A percentile compares a stretch with the other conserved stretches of the same genome.
phyloP scores from a whole-genome alignment of 1,139 yeast species.

The Taphrina flavorubra region DNA sequence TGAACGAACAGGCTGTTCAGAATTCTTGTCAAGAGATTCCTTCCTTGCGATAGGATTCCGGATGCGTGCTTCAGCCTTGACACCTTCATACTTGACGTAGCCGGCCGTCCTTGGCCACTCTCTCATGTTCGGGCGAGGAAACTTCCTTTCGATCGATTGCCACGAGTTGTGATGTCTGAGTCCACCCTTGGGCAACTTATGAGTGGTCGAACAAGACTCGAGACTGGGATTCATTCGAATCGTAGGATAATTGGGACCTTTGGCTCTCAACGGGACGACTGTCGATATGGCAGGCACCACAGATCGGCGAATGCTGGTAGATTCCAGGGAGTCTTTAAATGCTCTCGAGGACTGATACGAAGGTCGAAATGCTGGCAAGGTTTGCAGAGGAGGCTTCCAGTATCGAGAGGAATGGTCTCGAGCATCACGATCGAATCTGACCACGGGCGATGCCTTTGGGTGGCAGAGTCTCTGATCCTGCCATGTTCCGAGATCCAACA shows the following conservation, averaged over 20 bases:
- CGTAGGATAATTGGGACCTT: neutral
- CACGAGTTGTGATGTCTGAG: neutral
- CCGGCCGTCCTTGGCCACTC: neutral
- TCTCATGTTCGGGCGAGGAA: slow-evolving; percentile 1
- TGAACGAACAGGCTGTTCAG: neutral
- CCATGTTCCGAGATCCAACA: slow-evolving; percentile 1
- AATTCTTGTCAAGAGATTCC: neutral
- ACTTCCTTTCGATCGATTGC: slow-evolving; percentile 2
- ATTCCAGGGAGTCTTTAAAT: neutral
- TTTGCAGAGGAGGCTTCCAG: neutral
- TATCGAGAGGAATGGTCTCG: neutral
- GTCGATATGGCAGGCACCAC: neutral
- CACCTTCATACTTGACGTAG: neutral
- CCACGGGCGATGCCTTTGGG: neutral
- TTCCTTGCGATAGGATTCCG: neutral
- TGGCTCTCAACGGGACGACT: neutral
- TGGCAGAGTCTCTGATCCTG: neutral
- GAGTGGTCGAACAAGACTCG: neutral
- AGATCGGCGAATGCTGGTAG: neutral
- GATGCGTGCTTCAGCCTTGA: neutral
- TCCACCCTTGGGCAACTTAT: neutral
- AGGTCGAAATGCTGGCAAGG: neutral
- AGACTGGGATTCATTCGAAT: neutral
- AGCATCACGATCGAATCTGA: neutral
- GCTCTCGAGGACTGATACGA: slow-evolving; percentile 2